A percentile compares a stretch with the other conserved stretches of the same genome.
These are phyloP conservation scores for Mortierella sp. DNA, from an alignment of 371 early-diverging fungal genomes.

Conservation along the genomic window DNA sequence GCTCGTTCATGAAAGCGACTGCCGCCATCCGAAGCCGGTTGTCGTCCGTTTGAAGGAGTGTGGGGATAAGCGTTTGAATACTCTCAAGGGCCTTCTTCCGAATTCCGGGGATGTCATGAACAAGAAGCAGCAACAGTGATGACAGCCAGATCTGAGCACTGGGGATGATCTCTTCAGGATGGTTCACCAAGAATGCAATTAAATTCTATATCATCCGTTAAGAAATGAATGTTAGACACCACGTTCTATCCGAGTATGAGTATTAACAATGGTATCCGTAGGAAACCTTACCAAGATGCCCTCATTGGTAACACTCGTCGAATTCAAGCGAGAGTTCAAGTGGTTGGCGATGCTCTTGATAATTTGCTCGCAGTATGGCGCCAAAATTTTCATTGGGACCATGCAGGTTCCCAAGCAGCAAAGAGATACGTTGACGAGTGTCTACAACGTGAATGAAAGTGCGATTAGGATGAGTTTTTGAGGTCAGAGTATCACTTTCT, in stretches of 20 bases:
- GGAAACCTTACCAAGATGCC: constrained; percentile 19
- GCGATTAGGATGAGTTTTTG: neutral
- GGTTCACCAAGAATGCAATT: constrained; percentile 24
- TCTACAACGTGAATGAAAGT: neutral
- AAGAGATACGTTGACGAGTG: constrained; percentile 11
- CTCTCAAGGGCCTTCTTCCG: constrained; percentile 41
- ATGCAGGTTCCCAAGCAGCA: constrained; percentile 28
- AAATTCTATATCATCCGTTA: constrained; percentile 8
- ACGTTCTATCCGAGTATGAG: too few species aligned
- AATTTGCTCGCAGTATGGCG: constrained; percentile 31
- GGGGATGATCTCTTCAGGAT: constrained; percentile 34
- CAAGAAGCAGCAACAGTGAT: constrained; percentile 31
- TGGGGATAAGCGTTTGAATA: constrained; percentile 23
- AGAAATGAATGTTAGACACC: too few species aligned
- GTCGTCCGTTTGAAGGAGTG: constrained; percentile 39
- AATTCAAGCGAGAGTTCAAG: constrained; percentile 37
- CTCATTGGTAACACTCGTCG: constrained; percentile 34
- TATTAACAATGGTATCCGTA: neutral
- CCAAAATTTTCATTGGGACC: constrained; percentile 19
- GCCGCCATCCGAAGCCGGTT: constrained; percentile 15
- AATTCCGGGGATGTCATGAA: constrained; percentile 34
- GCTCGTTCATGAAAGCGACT: constrained; percentile 30
- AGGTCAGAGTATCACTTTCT: neutral
- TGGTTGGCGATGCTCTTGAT: constrained; percentile 28
- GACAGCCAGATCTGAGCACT: constrained; percentile 35